phyloP scores from a whole-genome alignment of 1,284 basidiomycete species.

The Wolfiporia cocos region DNA sequence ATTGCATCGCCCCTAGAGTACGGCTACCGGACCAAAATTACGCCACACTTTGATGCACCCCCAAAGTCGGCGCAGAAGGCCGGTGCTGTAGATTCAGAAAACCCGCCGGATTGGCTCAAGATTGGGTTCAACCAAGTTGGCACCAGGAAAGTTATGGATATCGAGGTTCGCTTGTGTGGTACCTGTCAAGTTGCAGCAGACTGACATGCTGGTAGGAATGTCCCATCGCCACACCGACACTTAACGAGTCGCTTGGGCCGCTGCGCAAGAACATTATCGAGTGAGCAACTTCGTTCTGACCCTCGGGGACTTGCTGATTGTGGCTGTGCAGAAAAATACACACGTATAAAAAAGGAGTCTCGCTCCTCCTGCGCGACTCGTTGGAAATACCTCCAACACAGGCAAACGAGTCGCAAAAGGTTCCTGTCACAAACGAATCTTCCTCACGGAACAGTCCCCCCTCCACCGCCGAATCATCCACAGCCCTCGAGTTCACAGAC shows the following conservation, averaged over 20 bases:
- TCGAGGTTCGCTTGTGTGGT: slow-evolving; percentile 61
- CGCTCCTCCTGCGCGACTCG: slow-evolving; percentile 88
- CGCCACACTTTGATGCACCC: slow-evolving; percentile 91
- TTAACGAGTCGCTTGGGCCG: slow-evolving; percentile 66
- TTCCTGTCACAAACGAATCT: no score
- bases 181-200: background rate
- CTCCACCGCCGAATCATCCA: background rate
- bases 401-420: no score
- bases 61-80: slow-evolving; percentile 43
- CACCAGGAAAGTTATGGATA: slow-evolving; percentile 79
- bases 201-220: slow-evolving; percentile 62
- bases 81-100: slow-evolving; percentile 12
- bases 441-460: no score
- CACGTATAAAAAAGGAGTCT: slow-evolving; percentile 86
- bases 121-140: slow-evolving; percentile 92
- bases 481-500: background rate
- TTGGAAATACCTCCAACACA: slow-evolving; percentile 30
- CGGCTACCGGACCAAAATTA: slow-evolving; percentile 94
- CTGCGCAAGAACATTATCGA: slow-evolving; percentile 66
- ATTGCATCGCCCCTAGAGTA: slow-evolving; percentile 87
- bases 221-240: slow-evolving; percentile 81
- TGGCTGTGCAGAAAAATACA: slow-evolving; percentile 57
- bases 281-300: slow-evolving; percentile 35
- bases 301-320: background rate
- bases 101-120: slow-evolving; percentile 58